Evolutionary conservation across 352 stramenopile genomes (phyloP).

Genomic region (Stephanocyclus meneghinianus): DNA sequence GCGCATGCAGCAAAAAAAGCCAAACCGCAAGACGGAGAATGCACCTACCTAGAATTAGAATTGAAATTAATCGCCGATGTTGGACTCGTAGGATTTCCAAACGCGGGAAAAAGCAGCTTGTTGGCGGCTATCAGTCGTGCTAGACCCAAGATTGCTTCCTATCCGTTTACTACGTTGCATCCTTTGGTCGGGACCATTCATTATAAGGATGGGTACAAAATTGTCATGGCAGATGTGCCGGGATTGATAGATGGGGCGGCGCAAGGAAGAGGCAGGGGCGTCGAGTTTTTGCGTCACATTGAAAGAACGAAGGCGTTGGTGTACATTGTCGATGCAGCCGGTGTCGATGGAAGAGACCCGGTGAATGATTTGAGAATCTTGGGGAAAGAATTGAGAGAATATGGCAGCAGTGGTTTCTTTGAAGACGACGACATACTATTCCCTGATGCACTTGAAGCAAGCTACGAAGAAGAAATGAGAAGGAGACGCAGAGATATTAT

Average conservation of each 20-base stretch:
- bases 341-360: constrained; percentile 70
- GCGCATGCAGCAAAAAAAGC: constrained; percentile 54
- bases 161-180: constrained; percentile 97
- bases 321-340: constrained; percentile 78
- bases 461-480: constrained; percentile 31
- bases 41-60: constrained; percentile 93
- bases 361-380: constrained; percentile 70
- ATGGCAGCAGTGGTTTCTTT: constrained; percentile 60
- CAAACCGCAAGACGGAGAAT: constrained; percentile 78
- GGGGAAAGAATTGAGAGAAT: constrained; percentile 72
- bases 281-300: constrained; percentile 89
- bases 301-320: constrained; percentile 79
- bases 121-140: constrained; percentile 91
- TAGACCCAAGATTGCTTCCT: constrained; percentile 92
- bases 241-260: constrained; percentile 90
- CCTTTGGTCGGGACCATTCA: constrained; percentile 94
- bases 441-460: neutral
- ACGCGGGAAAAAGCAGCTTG: constrained; percentile 96
- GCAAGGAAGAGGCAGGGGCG: constrained; percentile 92
- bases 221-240: constrained; percentile 89
- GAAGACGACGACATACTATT: constrained; percentile 30
- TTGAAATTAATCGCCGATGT: constrained; percentile 98
- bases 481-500: constrained; percentile 60
- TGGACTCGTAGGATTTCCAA: constrained; percentile 97
- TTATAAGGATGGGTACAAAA: constrained; percentile 88